Evolutionary conservation across 768 basidiomycete species (phyloP), one percentile per base, ranked within the genome.

Genomic region (Chalciporus piperatus): DNA sequence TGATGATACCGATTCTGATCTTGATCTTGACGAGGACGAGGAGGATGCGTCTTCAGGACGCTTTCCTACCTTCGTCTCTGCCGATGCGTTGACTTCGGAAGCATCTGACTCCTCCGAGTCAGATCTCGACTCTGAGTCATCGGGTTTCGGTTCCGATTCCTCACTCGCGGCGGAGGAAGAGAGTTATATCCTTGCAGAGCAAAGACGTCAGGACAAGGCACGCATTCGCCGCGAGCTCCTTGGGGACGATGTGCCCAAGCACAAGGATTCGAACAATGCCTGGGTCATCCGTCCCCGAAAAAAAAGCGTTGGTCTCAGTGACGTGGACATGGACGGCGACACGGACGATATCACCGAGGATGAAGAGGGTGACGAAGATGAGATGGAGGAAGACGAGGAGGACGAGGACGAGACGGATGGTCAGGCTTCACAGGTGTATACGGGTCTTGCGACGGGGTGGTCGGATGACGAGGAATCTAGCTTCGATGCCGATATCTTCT

Each of bases 401-500:
- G 76, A 71, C 1, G 76, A 37, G 5, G 35, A 75, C 14, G 80
- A 80, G 57, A 68, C 74, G 50, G 80, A 77, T 72, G 76, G 70
- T 57, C 64, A 52, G 60, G 57, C 56, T 55, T 66, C 63, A 60
- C 66, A 63, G 44, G 65, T 72, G 43, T 87, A 83, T 60, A 77
- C 79, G 37, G 87, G 85, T 43, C 76, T 88, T 42, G 84, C 79
- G 43, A 84, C 84, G 1, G 83, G 86, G 39, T 92, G 88, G 89
- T 85, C 85, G 37, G 85, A 87, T 17, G 86, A 84, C 51, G 88
- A 79, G 47, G 89, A 89, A 64, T 85, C 83, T 2, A 81, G 78
- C 53, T 88, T 89, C 59, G 90, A 92, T 59, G 90, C 90, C 10
- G 89, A 92, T 54, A 67, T 92, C 0, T 92, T 92, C 72, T 92